These are phyloP conservation scores for Colletotrichum limetticola DNA, from an alignment of 2,329 filamentous ascomycete genomes.

Conservation along the genomic window DNA sequence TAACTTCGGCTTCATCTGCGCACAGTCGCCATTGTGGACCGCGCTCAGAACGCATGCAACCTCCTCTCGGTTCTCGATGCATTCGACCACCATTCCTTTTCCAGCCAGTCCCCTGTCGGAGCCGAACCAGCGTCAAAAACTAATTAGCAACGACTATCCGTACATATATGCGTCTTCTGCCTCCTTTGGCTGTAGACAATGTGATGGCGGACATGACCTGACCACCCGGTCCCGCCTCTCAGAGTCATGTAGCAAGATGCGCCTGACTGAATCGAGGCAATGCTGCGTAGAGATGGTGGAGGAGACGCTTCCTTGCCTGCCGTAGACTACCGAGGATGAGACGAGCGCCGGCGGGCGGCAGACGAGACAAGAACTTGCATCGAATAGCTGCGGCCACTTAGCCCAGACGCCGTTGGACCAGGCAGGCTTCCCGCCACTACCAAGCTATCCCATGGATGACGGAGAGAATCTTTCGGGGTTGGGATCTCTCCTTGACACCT, in stretches of 20 bases:
- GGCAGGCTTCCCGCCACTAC: background rate
- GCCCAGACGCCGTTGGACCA: background rate
- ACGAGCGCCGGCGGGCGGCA: background rate
- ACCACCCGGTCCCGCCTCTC: background rate
- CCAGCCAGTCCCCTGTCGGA: background rate
- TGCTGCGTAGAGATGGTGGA: background rate
- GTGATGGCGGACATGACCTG: background rate
- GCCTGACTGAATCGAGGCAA: background rate
- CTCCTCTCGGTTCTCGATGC: slow-evolving; percentile 13
- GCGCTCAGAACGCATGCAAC: background rate
- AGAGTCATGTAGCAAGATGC: background rate
- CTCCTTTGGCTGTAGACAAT: background rate
- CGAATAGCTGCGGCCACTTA: background rate
- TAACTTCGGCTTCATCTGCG: background rate
- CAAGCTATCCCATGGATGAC: background rate
- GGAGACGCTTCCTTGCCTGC: background rate
- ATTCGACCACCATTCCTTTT: slow-evolving; percentile 22
- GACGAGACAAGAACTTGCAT: background rate
- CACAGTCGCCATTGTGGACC: slow-evolving; percentile 16
- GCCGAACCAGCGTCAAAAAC: background rate
- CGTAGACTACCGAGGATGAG: background rate
- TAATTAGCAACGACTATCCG: background rate
- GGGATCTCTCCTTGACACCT: background rate
- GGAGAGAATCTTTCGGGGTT: background rate
- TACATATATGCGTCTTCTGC: background rate